Conservation (phyloP, 495 filamentous ascomycete species). For the Penicillium cataractarum region DNA sequence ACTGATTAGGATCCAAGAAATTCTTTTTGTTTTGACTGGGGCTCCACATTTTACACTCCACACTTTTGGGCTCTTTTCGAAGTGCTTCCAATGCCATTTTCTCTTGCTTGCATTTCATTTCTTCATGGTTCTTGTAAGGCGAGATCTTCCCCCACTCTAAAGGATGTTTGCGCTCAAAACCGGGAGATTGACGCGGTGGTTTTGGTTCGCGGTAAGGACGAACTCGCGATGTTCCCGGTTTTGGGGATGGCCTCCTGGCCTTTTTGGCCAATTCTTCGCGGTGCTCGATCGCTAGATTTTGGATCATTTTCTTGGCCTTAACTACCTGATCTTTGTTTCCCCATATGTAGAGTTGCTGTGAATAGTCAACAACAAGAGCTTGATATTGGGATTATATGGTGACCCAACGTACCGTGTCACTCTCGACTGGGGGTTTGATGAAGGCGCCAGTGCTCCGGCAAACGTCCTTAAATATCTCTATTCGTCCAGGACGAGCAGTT, state of each 20-base stretch:
- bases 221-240: too few species aligned
- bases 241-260: too few species aligned
- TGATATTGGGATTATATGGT: neutral
- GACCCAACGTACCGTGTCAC: neutral
- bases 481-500: neutral
- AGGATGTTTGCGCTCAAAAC: neutral
- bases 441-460: neutral
- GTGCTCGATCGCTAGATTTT: neutral
- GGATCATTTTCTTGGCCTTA: slow-evolving; percentile 4
- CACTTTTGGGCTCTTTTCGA: neutral
- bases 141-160: neutral
- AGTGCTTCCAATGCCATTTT: neutral
- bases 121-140: neutral
- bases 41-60: neutral
- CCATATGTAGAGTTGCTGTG: slow-evolving; percentile 12
- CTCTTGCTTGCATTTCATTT: neutral
- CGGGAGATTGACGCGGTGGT: neutral
- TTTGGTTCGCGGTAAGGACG: too few species aligned
- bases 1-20: neutral
- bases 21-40: too few species aligned
- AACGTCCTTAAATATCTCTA: neutral
- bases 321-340: slow-evolving; percentile 3
- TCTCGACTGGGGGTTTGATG: slow-evolving; percentile 7
- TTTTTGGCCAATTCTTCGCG: neutral
- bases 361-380: neutral